These are phyloP conservation scores for Stipa capillata DNA, from an alignment of 176 grass and related monocot species.

Conservation along the genomic window DNA sequence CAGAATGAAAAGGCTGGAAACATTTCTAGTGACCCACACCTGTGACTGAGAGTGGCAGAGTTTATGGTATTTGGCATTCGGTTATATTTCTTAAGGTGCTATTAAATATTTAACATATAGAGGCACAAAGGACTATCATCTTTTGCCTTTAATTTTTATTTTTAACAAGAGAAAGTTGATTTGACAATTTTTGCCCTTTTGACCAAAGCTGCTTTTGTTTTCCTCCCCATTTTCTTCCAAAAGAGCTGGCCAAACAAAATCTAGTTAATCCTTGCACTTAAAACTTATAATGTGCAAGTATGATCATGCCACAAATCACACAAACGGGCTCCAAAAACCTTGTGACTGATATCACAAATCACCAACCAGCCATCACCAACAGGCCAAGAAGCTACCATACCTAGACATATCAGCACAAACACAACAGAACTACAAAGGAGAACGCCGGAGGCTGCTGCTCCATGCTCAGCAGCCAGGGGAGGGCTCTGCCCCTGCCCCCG, in stretches of 20 bases:
- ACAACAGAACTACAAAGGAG: background rate
- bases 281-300: slow-evolving; percentile 6
- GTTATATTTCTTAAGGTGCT: background rate
- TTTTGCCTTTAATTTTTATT: background rate
- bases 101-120: background rate
- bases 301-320: slow-evolving; percentile 16
- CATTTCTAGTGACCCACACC: background rate
- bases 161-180: background rate
- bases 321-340: slow-evolving; percentile 1
- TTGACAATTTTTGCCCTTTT: background rate
- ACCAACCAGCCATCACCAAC: background rate
- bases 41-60: background rate
- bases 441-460: background rate
- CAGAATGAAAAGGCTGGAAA: background rate
- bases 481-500: background rate
- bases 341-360: slow-evolving; percentile 5
- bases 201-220: slow-evolving; percentile 19
- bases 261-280: background rate
- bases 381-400: background rate
- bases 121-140: background rate
- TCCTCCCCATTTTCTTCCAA: background rate
- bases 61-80: background rate
- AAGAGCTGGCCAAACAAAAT: background rate
- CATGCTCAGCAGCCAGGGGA: slow-evolving; percentile 2
- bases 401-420: background rate